Evolutionary conservation across 2,329 filamentous ascomycete genomes (phyloP).

Genomic region (Tetracladium maxilliforme): DNA sequence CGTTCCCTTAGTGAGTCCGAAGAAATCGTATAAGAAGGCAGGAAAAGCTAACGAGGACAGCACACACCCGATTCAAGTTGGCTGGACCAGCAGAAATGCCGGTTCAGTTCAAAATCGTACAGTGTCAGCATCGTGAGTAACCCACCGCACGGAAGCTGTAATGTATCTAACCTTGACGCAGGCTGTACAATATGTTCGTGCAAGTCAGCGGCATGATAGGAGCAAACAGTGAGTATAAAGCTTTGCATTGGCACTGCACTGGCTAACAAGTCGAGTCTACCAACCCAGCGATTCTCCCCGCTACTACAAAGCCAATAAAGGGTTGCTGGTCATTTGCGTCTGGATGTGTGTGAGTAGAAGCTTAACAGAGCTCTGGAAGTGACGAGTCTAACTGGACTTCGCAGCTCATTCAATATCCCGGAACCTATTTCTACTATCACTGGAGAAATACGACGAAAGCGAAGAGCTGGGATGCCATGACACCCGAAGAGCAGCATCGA

Average conservation of each 20-base stretch:
- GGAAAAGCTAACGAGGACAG: slow-evolving; percentile 5
- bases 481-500: slow-evolving; percentile 15
- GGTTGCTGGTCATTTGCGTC: slow-evolving; percentile 24
- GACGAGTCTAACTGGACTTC: too few relatives aligned
- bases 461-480: slow-evolving; percentile 13
- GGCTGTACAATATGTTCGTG: slow-evolving; percentile 35
- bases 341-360: slow-evolving; percentile 19
- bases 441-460: slow-evolving; percentile 13
- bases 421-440: slow-evolving; percentile 18
- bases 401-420: too few relatives aligned
- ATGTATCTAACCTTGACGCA: too few relatives aligned
- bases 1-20: slow-evolving; percentile 30
- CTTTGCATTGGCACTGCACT: neutral
- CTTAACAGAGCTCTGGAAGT: slow-evolving; percentile 13
- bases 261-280: slow-evolving; percentile 19
- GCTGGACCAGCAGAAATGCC: slow-evolving; percentile 40
- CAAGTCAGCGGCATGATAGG: slow-evolving; percentile 21
- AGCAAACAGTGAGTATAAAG: neutral
- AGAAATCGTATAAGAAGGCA: neutral
- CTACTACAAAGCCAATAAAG: slow-evolving; percentile 25
- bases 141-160: too few relatives aligned
- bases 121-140: too few relatives aligned
- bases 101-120: slow-evolving; percentile 42
- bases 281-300: slow-evolving; percentile 29
- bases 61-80: slow-evolving; percentile 40